A percentile compares a stretch with the other conserved stretches of the same genome.
These are phyloP conservation scores for Chalciporus pseudorubinellus DNA, from an alignment of 768 basidiomycete species.

Conservation along the genomic window DNA sequence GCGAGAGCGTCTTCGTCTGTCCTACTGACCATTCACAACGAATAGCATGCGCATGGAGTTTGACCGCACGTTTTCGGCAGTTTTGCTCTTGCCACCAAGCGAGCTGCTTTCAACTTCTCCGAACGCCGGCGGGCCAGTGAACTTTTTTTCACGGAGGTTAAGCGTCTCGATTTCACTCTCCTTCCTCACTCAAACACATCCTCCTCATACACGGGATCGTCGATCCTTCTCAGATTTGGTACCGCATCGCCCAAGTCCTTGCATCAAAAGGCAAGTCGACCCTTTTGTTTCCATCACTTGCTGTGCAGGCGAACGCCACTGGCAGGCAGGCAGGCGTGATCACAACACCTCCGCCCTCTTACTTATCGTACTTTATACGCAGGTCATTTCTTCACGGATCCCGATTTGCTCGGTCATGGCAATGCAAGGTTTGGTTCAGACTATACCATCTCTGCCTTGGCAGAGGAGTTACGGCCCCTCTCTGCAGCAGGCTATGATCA, in stretches of 20 bases:
- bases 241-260: conserved; percentile 12
- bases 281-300: not conserved
- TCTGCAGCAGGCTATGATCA: not conserved
- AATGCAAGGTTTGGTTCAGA: conserved; percentile 1
- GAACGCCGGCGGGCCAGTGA: no score
- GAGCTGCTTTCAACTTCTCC: no score
- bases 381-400: conserved; percentile 26
- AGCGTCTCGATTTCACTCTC: not conserved
- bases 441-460: conserved; percentile 14
- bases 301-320: not conserved
- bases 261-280: conserved; percentile 15
- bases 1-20: no score
- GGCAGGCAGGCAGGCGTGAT: not conserved
- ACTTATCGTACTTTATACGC: not conserved
- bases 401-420: conserved; percentile 24
- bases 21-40: no score
- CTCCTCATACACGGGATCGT: conserved; percentile 22
- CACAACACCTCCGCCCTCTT: not conserved
- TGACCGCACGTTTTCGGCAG: no score
- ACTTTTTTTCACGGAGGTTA: no score
- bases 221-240: conserved; percentile 13
- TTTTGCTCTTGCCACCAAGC: no score
- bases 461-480: conserved; percentile 10
- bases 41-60: no score
- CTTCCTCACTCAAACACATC: conserved; percentile 13